phyloP scores from a whole-genome alignment of 495 filamentous ascomycete genomes.

The Daldinia bambusicola region DNA sequence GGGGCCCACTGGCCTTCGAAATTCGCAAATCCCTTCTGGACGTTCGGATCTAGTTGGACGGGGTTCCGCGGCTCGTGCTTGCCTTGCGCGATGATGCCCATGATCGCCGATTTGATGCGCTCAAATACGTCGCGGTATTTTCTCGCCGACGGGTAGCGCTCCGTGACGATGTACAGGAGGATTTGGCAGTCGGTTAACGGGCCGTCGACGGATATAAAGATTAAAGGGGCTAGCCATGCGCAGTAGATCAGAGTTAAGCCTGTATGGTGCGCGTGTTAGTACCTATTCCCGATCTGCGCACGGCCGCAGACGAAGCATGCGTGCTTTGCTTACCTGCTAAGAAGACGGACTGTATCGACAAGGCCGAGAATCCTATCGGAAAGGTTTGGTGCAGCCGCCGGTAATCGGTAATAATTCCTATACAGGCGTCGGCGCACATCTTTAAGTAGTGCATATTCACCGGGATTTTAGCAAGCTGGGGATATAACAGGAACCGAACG shows the following conservation, averaged over 20 bases:
- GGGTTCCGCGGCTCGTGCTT: conserved; percentile 48
- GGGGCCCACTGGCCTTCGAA: conserved; percentile 36
- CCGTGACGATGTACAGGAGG: conserved; percentile 65
- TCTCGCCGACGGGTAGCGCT: conserved; percentile 62
- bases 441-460: conserved; percentile 63
- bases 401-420: conserved; percentile 63
- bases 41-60: conserved; percentile 42
- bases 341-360: conserved; percentile 67
- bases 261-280: conserved; percentile 11
- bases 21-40: conserved; percentile 39
- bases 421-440: conserved; percentile 61
- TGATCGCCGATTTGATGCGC: conserved; percentile 47
- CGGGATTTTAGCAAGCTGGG: conserved; percentile 59
- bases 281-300: neutral
- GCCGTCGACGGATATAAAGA: conserved; percentile 42
- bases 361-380: conserved; percentile 64
- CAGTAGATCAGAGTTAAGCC: conserved; percentile 50
- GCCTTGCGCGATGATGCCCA: conserved; percentile 44
- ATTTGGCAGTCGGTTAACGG: conserved; percentile 57
- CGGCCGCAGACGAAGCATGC: neutral
- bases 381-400: conserved; percentile 62
- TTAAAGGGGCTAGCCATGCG: conserved; percentile 46
- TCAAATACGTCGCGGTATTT: conserved; percentile 67
- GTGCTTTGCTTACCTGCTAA: conserved; percentile 55
- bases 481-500: conserved; percentile 63